Base-by-base conservation (phyloP, 2,329 filamentous ascomycete species). In the Ophiostoma tasmaniense region DNA sequence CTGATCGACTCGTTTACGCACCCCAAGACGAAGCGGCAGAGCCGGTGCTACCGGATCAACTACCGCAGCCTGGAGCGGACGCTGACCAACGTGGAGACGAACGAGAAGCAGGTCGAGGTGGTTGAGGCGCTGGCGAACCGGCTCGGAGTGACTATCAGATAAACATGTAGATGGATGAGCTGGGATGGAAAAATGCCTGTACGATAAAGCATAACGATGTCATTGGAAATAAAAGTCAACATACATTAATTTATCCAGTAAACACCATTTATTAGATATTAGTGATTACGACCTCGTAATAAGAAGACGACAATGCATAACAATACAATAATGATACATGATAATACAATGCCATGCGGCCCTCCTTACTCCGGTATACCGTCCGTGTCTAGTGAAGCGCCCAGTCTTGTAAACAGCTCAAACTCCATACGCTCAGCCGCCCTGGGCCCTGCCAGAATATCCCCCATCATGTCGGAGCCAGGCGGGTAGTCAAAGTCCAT, bases 61-160 rank as follows among this genome's bases (percentile, higher is more conserved):
- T 99, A 99, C 80, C 87, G 95, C 73, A 97, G 93, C 78, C 80
- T 97, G 73, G 94, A 97, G 82, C 86, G 90, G 76, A 99, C 94
- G 1, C 80, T 99, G 77, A 97, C 90, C 11, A 95, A 93, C 74
- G 82, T 85, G 45, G 91, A 97, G 82, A 86, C 88, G 13, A 96
- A 96, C 76, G 78, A 82, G 61, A 79, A 96, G 76, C 94, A 99
- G 77, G 82, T 87, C 66, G 78, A 82, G 73, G 89, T 98, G 62
- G 81, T 84, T 59, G 75, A 80, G 71, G 84, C 85, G 72, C 80
- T 98, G 72, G 88, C 91, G 2, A 80, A 85, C 71, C 86, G 87
- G 73, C 81, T 96, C 70, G 90, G 90, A 0, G 92, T 98, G 25
- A 90, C 96, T 79, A 80, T 96, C 74, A 85, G 92, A 77, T 50